Conservation (phyloP, 202 grass and related monocot genomes). For the Schoenoplectus triqueter region DNA sequence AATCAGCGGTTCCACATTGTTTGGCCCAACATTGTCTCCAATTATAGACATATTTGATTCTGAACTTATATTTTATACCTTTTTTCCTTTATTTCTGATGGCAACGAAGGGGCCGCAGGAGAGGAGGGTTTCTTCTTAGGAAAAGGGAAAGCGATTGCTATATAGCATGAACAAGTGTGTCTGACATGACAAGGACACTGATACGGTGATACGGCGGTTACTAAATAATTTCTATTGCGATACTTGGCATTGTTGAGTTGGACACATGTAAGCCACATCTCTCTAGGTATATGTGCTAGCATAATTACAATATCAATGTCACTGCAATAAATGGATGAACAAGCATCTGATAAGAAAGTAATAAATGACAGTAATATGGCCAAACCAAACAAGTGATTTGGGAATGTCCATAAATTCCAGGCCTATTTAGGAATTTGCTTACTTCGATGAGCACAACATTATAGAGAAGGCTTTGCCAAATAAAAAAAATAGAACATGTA, state of each 20-base stretch:
- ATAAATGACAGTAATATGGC: conserved; percentile 5
- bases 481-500: conserved; percentile 19
- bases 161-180: conserved; percentile 17
- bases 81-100: background rate
- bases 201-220: conserved; percentile 5
- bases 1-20: background rate
- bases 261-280: conserved; percentile 1
- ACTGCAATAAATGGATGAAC: conserved; percentile 13
- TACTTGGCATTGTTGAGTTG: background rate
- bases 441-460: background rate
- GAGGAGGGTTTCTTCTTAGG: background rate
- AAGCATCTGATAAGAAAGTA: background rate
- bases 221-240: background rate
- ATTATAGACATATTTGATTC: conserved; percentile 18
- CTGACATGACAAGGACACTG: background rate
- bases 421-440: conserved; percentile 7
- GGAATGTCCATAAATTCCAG: conserved; percentile 8
- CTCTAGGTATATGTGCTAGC: background rate
- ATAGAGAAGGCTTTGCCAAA: background rate
- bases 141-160: conserved; percentile 11
- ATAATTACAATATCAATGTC: background rate
- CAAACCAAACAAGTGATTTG: background rate
- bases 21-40: background rate
- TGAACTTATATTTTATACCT: background rate
- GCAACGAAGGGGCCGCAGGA: background rate